These are phyloP conservation scores for Ophiostoma triangulosporum DNA, from an alignment of 2,329 filamentous ascomycete species.

Conservation along the genomic window DNA sequence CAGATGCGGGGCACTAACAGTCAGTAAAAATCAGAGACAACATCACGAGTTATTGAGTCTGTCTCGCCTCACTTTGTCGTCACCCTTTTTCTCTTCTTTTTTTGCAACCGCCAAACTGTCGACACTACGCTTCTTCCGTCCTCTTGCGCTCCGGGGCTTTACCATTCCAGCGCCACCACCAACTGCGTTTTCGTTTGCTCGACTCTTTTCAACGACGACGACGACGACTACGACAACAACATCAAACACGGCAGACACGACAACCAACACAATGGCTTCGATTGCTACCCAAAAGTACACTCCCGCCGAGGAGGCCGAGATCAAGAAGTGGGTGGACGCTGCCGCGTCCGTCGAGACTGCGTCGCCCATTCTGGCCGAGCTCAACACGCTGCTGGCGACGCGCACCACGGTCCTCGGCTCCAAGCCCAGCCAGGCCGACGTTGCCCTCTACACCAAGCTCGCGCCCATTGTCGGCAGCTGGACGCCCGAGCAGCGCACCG, in stretches of 20 bases:
- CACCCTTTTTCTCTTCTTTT: neutral
- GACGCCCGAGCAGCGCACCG: slow-evolving; percentile 76
- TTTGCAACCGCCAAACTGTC: slow-evolving; percentile 27
- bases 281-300: slow-evolving; percentile 57
- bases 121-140: slow-evolving; percentile 25
- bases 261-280: slow-evolving; percentile 37
- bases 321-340: slow-evolving; percentile 77
- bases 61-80: neutral
- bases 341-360: slow-evolving; percentile 51
- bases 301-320: slow-evolving; percentile 68
- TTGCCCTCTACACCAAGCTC: slow-evolving; percentile 68
- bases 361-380: slow-evolving; percentile 49
- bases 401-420: slow-evolving; percentile 79
- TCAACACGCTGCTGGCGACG: slow-evolving; percentile 78
- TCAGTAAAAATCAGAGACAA: neutral
- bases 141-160: slow-evolving; percentile 23
- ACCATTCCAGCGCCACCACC: slow-evolving; percentile 11
- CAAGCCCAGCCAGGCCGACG: slow-evolving; percentile 80
- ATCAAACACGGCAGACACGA: neutral
- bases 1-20: neutral
- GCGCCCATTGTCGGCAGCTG: slow-evolving; percentile 66
- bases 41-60: neutral
- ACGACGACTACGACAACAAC: slow-evolving; percentile 32
- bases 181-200: neutral
- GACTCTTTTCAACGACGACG: slow-evolving; percentile 11